Evolutionary conservation across 2,329 filamentous ascomycete genomes (phyloP), one percentile per base, ranked within the genome.

Genomic region (Sporothrix brasiliensis): DNA sequence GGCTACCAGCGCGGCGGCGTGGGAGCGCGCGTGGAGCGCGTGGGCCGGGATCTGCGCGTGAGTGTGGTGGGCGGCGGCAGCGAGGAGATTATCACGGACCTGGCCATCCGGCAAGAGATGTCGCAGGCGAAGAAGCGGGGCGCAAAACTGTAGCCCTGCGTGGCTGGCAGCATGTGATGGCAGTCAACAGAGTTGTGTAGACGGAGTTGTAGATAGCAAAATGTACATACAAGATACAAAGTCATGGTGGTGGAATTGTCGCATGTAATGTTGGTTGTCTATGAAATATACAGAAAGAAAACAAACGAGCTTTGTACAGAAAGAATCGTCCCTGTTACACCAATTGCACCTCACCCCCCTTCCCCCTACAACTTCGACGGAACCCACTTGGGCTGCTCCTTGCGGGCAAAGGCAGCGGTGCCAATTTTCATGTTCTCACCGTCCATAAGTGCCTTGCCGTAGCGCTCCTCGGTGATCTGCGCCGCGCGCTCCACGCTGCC

Each of bases 61-160:
- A 84, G 84, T 78, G 83, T 86, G 11, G 80, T 86, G 0, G 84
- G 85, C 3, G 85, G 84, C 13, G 85, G 85, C 0, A 86, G 84
- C 71, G 85, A 87, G 72, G 85, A 87, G 76, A 86, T 87, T 68
- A 79, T 87, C 60, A 80, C 81, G 0, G 84, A 87, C 73, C 73
- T 87, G 49, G 83, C 83, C 1, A 79, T 86, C n/a, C 80, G 82
- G 4, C 83, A 86, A 74, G 85, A 86, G 73, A 68, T 70, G 50
- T 67, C 65, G 30, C 56, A 61, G 54, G 47, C 71, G 2, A 53
- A 63, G 44, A 71, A 65, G 49, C 67, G 75, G 1, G 79, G 75
- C 1, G 79, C 69, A 2, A 72, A 70, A 13, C 41, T 75, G 49
- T 74, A 39, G 39, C 11, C 41, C 34, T 19, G 7, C 10, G 21